Conservation (phyloP, 306 rosid species). For the Oxytropis ochrocephala region DNA sequence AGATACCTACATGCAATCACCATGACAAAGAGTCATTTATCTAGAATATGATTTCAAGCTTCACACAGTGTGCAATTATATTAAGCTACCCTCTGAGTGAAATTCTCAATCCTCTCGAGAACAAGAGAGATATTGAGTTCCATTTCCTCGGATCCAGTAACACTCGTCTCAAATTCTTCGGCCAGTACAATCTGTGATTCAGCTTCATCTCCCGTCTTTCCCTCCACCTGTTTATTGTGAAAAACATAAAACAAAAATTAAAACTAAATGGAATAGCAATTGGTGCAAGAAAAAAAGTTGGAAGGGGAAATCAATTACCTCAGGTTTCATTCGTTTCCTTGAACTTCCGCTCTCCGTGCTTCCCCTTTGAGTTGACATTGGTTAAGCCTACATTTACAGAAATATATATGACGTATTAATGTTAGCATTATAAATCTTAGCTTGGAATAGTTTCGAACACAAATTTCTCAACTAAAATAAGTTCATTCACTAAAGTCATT, state of each 20-base stretch:
- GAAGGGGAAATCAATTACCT: conserved; percentile 21
- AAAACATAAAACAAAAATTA: not conserved
- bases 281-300: not conserved
- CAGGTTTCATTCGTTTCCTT: conserved; percentile 54
- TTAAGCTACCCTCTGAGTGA: conserved; percentile 63
- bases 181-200: conserved; percentile 34
- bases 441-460: not conserved
- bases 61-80: not conserved
- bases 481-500: not conserved
- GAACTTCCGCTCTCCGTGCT: conserved; percentile 25
- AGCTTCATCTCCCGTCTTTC: conserved; percentile 36
- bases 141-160: conserved; percentile 59
- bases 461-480: not conserved
- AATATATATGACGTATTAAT: not conserved
- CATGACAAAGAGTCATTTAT: not conserved
- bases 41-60: not conserved
- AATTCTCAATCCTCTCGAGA: conserved; percentile 61
- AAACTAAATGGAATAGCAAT: not conserved
- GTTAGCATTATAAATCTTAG: not conserved
- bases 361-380: conserved; percentile 31
- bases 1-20: conserved; percentile 45
- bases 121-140: conserved; percentile 54
- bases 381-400: conserved; percentile 6
- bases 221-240: conserved; percentile 25
- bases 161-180: conserved; percentile 32